A percentile compares a stretch with the other conserved stretches of the same genome.
Evolutionary conservation across 768 basidiomycete species (phyloP).

Genomic region (Pleurotus giganteus): DNA sequence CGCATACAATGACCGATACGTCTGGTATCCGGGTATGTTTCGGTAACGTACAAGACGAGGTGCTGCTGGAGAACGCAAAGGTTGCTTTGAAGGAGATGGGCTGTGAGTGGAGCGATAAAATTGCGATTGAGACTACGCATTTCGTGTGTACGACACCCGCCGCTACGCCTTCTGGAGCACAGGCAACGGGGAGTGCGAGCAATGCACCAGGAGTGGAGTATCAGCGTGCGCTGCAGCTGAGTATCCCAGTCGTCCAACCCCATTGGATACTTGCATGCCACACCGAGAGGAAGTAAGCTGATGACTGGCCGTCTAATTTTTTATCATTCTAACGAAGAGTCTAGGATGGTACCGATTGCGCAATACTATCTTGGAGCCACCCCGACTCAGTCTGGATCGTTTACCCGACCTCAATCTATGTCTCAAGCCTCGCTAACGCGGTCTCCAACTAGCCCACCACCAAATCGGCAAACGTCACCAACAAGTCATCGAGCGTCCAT

Average conservation of each 20-base stretch:
- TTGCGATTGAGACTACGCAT: constrained; percentile 97
- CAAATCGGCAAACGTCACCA: constrained; percentile 28
- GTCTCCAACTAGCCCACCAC: constrained; percentile 35
- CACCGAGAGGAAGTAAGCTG: constrained; percentile 72
- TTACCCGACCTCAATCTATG: constrained; percentile 70
- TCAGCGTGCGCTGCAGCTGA: constrained; percentile 90
- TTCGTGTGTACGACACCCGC: constrained; percentile 95
- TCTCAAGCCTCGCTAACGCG: constrained; percentile 61
- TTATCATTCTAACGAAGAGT: not conserved
- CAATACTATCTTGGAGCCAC: constrained; percentile 76
- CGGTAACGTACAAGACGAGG: constrained; percentile 78
- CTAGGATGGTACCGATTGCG: constrained; percentile 85
- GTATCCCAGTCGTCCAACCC: constrained; percentile 93
- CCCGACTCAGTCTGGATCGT: constrained; percentile 42
- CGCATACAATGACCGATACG: constrained; percentile 94
- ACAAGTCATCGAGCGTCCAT: constrained; percentile 63
- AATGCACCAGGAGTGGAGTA: constrained; percentile 82
- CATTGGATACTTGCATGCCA: constrained; percentile 93
- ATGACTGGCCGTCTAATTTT: not conserved
- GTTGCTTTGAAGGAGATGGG: constrained; percentile 80
- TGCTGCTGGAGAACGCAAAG: constrained; percentile 79
- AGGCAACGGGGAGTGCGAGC: constrained; percentile 47
- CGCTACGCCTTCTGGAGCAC: constrained; percentile 57
- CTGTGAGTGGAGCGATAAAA: constrained; percentile 88
- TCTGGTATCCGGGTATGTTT: constrained; percentile 95